Conservation (phyloP, 768 basidiomycete species). For the Tricholoma matsutake region DNA sequence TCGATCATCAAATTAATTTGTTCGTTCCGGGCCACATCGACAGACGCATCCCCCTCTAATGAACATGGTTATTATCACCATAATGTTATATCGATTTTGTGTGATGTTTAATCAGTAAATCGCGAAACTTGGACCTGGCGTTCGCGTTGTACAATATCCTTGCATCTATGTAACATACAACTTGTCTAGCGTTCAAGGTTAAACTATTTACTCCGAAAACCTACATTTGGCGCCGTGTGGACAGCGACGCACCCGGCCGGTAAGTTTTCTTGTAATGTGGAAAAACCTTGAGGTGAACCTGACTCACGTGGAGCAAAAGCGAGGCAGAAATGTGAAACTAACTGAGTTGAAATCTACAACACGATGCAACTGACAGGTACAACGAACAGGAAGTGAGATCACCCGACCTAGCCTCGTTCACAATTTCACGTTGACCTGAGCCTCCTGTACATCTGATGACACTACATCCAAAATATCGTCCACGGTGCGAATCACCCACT, state of each 20-base stretch:
- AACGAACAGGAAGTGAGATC: conserved; percentile 29
- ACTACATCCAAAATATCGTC: conserved; percentile 80
- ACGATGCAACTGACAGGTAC: conserved; percentile 40
- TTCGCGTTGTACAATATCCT: background rate
- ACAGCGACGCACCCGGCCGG: conserved; percentile 6
- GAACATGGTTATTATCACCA: conserved; percentile 83
- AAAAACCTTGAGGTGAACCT: conserved; percentile 26
- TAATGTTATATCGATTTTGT: conserved; percentile 84
- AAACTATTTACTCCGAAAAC: background rate
- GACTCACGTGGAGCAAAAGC: conserved; percentile 33
- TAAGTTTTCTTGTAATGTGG: conserved; percentile 6
- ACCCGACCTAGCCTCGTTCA: conserved; percentile 39
- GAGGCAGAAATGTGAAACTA: conserved; percentile 28
- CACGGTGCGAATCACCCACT: conserved; percentile 83
- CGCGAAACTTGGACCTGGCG: conserved; percentile 1
- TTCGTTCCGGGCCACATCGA: conserved; percentile 23
- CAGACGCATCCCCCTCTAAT: conserved; percentile 88
- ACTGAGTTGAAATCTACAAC: conserved; percentile 33
- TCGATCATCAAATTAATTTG: conserved; percentile 11
- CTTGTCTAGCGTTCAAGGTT: background rate
- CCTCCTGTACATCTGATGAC: conserved; percentile 43
- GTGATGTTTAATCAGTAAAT: conserved; percentile 46
- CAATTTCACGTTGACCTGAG: conserved; percentile 57
- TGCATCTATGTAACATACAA: conserved; percentile 15
- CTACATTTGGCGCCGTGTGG: background rate